Evolutionary conservation across 2,329 filamentous ascomycete species (phyloP).

Genomic region (Diaporthe citri): DNA sequence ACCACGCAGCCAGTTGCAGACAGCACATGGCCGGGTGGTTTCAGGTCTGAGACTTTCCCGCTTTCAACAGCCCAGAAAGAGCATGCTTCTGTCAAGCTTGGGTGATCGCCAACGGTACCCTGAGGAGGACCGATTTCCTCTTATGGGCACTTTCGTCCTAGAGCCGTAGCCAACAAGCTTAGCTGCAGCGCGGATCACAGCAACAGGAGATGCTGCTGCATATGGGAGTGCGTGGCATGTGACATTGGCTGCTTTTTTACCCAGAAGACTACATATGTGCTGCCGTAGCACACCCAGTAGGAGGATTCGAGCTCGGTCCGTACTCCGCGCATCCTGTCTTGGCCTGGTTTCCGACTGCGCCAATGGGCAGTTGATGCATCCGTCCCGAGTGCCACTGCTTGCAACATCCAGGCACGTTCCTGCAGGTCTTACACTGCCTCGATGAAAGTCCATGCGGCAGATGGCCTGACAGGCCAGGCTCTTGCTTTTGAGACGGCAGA

Average conservation of each 20-base stretch:
- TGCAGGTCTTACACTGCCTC: conserved; percentile 23
- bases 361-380: conserved; percentile 16
- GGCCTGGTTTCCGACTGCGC: conserved; percentile 4
- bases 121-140: not conserved
- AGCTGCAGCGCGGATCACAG: conserved; percentile 12
- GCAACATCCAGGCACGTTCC: conserved; percentile 21
- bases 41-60: conserved; percentile 29
- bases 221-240: not conserved
- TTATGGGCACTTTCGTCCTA: conserved; percentile 1
- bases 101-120: not conserved
- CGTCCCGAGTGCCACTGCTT: not conserved
- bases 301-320: conserved; percentile 31
- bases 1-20: conserved; percentile 29
- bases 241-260: conserved; percentile 20
- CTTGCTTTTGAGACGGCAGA: conserved; percentile 12
- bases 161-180: not conserved
- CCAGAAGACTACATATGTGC: not conserved
- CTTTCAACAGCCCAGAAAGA: conserved; percentile 16
- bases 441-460: conserved; percentile 17
- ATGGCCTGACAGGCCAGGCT: conserved; percentile 23
- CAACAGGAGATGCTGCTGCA: conserved; percentile 10
- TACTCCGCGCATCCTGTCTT: conserved; percentile 27
- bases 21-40: conserved; percentile 34
- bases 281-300: not conserved
- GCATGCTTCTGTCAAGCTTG: conserved; percentile 15